Evolutionary conservation across 1,284 basidiomycete species (phyloP).

Genomic region (Coniferiporia sulphurascens): DNA sequence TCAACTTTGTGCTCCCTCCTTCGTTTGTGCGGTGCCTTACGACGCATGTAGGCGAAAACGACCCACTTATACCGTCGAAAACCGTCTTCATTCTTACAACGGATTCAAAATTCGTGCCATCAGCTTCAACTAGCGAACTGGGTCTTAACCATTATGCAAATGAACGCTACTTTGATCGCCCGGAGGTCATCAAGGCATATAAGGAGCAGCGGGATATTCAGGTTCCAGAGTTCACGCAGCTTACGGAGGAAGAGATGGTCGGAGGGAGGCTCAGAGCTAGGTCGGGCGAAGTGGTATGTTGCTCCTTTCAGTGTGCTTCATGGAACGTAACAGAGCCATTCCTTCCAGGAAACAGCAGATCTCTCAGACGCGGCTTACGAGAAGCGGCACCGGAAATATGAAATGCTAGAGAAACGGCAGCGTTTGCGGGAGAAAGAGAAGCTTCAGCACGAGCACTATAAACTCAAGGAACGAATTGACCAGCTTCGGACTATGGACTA

Average conservation of each 20-base stretch:
- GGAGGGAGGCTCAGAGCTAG: slow-evolving; percentile 65
- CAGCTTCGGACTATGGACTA: slow-evolving; percentile 73
- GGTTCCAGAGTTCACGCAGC: slow-evolving; percentile 60
- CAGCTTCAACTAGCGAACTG: slow-evolving; percentile 35
- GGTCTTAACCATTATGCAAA: slow-evolving; percentile 54
- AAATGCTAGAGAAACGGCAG: slow-evolving; percentile 80
- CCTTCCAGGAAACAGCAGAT: slow-evolving; percentile 44
- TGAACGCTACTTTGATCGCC: slow-evolving; percentile 71
- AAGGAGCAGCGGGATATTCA: slow-evolving; percentile 64
- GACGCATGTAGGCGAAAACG: slow-evolving; percentile 53
- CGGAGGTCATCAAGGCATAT: slow-evolving; percentile 68
- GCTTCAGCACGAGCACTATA: slow-evolving; percentile 86
- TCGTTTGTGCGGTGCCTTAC: slow-evolving; percentile 11
- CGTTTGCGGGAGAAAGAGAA: slow-evolving; percentile 87
- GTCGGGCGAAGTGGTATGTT: slow-evolving; percentile 62
- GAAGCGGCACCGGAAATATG: slow-evolving; percentile 80
- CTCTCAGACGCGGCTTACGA: slow-evolving; percentile 84
- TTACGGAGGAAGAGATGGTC: slow-evolving; percentile 55
- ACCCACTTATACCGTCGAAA: slow-evolving; percentile 60
- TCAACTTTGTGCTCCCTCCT: slow-evolving; percentile 1
- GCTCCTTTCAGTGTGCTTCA: slow-evolving; percentile 17
- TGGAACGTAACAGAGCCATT: slow-evolving; percentile 21
- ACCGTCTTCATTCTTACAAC: slow-evolving; percentile 70
- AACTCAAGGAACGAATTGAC: slow-evolving; percentile 84
- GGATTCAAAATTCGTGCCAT: slow-evolving; percentile 42